Base-by-base conservation (phyloP, 164 flowering plant genomes). In the Liquidambar formosana region DNA sequence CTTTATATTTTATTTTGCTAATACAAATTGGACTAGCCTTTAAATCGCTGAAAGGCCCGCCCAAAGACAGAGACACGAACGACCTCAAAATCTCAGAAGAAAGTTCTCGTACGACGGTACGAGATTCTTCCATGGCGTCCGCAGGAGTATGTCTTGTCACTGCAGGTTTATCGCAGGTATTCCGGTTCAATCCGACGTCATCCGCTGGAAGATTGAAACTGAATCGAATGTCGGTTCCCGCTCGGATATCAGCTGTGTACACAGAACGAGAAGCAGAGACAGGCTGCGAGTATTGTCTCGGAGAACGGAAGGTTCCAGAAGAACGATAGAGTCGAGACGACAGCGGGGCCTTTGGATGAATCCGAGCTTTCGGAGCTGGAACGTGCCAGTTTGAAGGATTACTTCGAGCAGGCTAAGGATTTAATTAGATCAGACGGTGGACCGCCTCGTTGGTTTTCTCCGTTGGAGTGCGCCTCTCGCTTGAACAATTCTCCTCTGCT, bases 361-460 rank as follows among this genome's bases (percentile, higher is more conserved):
- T 41, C 59, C 28, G 69, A 33, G 41, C 2, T 33, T 33, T 33
- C 4, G 41, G 41, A 56, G 77, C 26, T 56, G 48, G 71, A 72
- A 62, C 44, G 53, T 44, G 44, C 68, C 71, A 78, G 76, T 5
- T 71, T 81, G 64, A 78, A 69, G 69, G 89, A 85, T 52, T 87
- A 69, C 65, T 70, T 87, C 5, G 84, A 80, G 19, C 65, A 70
- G 43, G 48, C 83, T 11, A 80, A 66, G 68, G 81, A 78, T 23
- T 38, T 84, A 41, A 76, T 83, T 57, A 76, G 59, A 76, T 70
- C 83, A 8, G 86, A 82, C 68, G 86, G 82, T 26, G 92, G 89
- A 41, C 87, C 89, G 63, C 89, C 93, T 14, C 81, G 93, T 5
- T 88, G 93, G 90, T 88, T 88, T 68, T 82, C 90, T 41, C 93